Evolutionary conservation across 2,329 filamentous ascomycete genomes (phyloP), one percentile per base, ranked within the genome.

Genomic region (Endoconidiophora polonica): DNA sequence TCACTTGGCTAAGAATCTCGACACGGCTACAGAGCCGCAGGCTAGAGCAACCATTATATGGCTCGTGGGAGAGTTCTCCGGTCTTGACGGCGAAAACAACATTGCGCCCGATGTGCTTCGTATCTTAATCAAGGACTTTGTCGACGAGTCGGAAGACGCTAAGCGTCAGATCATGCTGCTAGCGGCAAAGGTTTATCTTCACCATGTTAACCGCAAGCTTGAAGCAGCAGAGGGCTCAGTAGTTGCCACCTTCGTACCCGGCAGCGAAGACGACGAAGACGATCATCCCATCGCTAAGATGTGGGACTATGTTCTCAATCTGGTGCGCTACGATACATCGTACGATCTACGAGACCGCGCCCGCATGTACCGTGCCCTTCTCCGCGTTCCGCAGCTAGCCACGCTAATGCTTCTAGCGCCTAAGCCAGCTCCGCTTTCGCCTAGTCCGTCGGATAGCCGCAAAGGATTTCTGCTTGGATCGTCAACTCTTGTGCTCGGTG

Each of bases 11-110:
- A 91, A 87, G 64, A 88, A 94, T 54, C 75, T 98, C 2, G 91
- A 95, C 59, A 83, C 82, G 3, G 85, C 87, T 1, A 86, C 83
- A 0, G 88, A 91, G 54, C 80, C 91, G 1, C 82, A 87, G 54
- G 91, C 91, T 3, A 76, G 91, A 56, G 91, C 91, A 2, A 94
- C 86, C 46, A 95, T 98, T 55, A 83, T 98, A 57, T 98, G 91
- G 91, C 76, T 98, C 0, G 88, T 96, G 0, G 91, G 91, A 43
- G 91, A 98, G 63, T 96, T 93, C 58, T 79, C 90, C 0, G 86
- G 86, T 0, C 65, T 83, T 2, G 78, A 86, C 50, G 76, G 81
- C 7, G 81, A 88, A 53, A 81, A 91, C 61, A 94, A 93, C 58
- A 90, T 98, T 54, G 91, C 91, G 0, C 81, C 90, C 0, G 91